phyloP scores from a whole-genome alignment of 768 basidiomycete genomes.

The Obba rivulosa region DNA sequence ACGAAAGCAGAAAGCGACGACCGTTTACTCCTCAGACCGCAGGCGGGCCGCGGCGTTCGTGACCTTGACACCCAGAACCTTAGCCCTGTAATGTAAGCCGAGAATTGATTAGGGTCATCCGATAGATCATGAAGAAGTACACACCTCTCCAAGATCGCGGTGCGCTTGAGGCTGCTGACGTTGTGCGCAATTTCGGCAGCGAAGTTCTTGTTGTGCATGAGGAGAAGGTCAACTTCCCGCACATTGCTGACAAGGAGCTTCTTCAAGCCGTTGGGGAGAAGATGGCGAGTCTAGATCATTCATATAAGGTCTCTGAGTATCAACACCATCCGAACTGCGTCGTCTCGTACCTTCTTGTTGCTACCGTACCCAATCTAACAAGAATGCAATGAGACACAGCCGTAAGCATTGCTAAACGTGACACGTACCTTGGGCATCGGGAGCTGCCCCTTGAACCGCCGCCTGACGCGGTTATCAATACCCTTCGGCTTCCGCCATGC shows the following conservation, averaged over 20 bases:
- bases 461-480: conserved; percentile 98
- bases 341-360: conserved; percentile 62
- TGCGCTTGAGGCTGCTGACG: conserved; percentile 94
- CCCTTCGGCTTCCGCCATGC: conserved; percentile 99
- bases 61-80: conserved; percentile 85
- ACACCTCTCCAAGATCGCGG: conserved; percentile 82
- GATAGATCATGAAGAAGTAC: conserved; percentile 13
- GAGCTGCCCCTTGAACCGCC: conserved; percentile 91
- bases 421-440: conserved; percentile 89
- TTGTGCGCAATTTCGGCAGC: conserved; percentile 96
- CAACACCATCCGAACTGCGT: neutral
- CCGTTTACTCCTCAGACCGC: conserved; percentile 80
- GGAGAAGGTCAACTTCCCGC: conserved; percentile 87
- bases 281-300: conserved; percentile 70
- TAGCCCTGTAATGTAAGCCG: conserved; percentile 48
- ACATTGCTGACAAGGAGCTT: conserved; percentile 94
- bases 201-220: conserved; percentile 97
- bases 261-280: conserved; percentile 94
- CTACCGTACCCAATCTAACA: conserved; percentile 80
- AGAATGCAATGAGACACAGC: neutral
- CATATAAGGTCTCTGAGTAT: neutral
- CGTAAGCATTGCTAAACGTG: neutral
- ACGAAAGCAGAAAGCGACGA: conserved; percentile 35
- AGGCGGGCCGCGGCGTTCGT: conserved; percentile 90
- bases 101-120: conserved; percentile 2